A percentile compares a stretch with the other conserved stretches of the same genome.
Evolutionary conservation across 2,329 filamentous ascomycete genomes (phyloP).

Genomic region (Aspergillus ibericus): DNA sequence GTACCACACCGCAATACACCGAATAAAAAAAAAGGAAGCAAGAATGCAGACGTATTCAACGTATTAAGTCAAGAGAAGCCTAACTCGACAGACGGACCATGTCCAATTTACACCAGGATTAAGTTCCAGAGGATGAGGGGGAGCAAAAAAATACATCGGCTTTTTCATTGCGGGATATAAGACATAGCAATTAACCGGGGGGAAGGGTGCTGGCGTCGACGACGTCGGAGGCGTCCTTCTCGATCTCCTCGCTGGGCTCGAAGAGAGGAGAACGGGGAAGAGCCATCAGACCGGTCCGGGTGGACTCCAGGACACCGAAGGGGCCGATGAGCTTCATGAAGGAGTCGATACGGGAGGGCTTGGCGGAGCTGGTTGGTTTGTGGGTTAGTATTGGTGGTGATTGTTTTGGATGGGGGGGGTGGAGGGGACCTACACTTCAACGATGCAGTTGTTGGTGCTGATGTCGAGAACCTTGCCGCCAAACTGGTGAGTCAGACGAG

Average conservation of each 20-base stretch:
- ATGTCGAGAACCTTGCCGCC: slow-evolving; percentile 97
- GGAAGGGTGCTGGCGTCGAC: slow-evolving; percentile 93
- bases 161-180: slow-evolving; percentile 21
- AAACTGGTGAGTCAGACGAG: slow-evolving; percentile 95
- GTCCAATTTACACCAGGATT: not conserved
- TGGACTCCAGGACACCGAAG: slow-evolving; percentile 95
- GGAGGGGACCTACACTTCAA: slow-evolving; percentile 74
- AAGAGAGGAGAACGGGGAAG: slow-evolving; percentile 88
- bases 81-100: not conserved
- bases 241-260: slow-evolving; percentile 67
- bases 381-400: not conserved
- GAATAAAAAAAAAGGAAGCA: not conserved
- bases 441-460: slow-evolving; percentile 97
- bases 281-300: slow-evolving; percentile 94
- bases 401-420: not conserved
- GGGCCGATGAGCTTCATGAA: slow-evolving; percentile 94
- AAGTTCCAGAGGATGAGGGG: not conserved
- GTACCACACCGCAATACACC: not conserved
- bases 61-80: not conserved
- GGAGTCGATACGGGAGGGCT: slow-evolving; percentile 89
- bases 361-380: slow-evolving; percentile 67
- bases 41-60: not conserved
- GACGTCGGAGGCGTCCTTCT: slow-evolving; percentile 90
- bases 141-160: slow-evolving; percentile 1
- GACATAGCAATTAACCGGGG: slow-evolving; percentile 65